Conservation (phyloP, 1,139 yeast genomes). For the Zygoascus sp. region DNA sequence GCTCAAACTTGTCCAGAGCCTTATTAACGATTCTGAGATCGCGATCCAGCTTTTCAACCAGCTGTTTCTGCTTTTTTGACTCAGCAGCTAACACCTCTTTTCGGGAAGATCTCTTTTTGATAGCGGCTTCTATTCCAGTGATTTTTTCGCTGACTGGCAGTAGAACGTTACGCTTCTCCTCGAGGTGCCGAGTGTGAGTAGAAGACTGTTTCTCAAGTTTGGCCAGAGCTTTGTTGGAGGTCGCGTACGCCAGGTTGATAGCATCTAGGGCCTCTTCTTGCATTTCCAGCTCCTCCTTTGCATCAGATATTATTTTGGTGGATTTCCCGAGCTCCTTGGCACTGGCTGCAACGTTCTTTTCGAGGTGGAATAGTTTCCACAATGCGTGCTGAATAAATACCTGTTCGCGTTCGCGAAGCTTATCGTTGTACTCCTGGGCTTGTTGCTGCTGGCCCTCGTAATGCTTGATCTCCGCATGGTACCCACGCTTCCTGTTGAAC, state of each 20-base stretch:
- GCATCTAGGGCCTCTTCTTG: conserved; percentile 18
- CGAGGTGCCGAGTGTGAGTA: conserved; percentile 41
- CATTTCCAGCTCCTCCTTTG: conserved; percentile 33
- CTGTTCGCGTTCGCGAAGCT: conserved; percentile 43
- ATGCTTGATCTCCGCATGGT: conserved; percentile 72
- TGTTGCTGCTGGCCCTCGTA: conserved; percentile 74
- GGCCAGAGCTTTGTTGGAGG: conserved; percentile 31
- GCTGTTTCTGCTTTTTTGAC: conserved; percentile 53
- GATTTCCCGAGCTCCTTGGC: conserved; percentile 20
- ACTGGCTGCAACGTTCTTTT: conserved; percentile 38
- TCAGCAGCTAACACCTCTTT: conserved; percentile 50
- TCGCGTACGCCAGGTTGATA: conserved; percentile 21
- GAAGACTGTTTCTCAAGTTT: conserved; percentile 42
- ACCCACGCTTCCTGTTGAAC: conserved; percentile 66
- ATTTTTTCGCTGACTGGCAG: conserved; percentile 57
- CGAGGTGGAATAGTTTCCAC: conserved; percentile 66
- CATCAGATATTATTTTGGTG: conserved; percentile 26
- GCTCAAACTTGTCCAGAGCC: conserved; percentile 45
- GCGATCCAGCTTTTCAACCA: conserved; percentile 41
- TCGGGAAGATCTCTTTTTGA: conserved; percentile 46
- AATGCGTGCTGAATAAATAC: conserved; percentile 50
- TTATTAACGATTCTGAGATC: conserved; percentile 49
- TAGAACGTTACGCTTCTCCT: conserved; percentile 45
- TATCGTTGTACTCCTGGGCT: conserved; percentile 62
- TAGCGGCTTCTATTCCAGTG: conserved; percentile 26